Evolutionary conservation across 257 asterid species (phyloP), one percentile per base, ranked within the genome.

Genomic region (Rauvolfia tetraphylla): DNA sequence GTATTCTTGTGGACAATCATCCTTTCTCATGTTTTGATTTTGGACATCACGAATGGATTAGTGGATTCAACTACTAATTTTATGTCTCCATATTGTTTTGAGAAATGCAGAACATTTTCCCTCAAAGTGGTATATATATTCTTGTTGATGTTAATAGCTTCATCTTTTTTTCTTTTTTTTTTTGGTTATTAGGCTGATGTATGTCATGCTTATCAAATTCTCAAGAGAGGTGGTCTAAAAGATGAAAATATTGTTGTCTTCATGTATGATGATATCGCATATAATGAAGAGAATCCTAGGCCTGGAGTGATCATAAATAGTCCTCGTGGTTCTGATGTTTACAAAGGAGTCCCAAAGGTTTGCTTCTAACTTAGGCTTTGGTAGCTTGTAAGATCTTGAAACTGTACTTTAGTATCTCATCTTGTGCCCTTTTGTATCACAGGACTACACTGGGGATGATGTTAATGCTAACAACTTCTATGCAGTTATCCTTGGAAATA

Each of bases 331-430:
- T 84, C 62, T 51, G 96, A 94, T 87, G 97, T 94, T 67, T 94
- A 94, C 83, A 70, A 85, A 73, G 98, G 98, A 82, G 98, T 95
- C 59, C 99, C 99, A 67, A 95, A 95, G 98, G 99, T 92, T 82
- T 54, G 80, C 72, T 69, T 79, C 67, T 31, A 68, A 68, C 41
- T 38, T 54, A 18, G 56, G 75, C 62, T 73, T 54, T 46, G 15
- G 39, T 73, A 54, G 62, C 49, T 80, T 39, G 51, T 53, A 73
- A 54, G 51, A 71, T 75, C 51, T 68, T 46, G 72, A 70, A 74
- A 56, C 59, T 59, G 14, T 69, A 51, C 62, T 76, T 70, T 54
- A 17, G 72, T 76, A 54, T 61, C 79, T 88, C 70, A 83, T 39
- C n/a, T 48, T 73, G 41, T 74, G 78, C 29, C 51, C 54, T 29